Conservation (phyloP, 805 yeast species). For the Zygosaccharomyces siamensis region DNA sequence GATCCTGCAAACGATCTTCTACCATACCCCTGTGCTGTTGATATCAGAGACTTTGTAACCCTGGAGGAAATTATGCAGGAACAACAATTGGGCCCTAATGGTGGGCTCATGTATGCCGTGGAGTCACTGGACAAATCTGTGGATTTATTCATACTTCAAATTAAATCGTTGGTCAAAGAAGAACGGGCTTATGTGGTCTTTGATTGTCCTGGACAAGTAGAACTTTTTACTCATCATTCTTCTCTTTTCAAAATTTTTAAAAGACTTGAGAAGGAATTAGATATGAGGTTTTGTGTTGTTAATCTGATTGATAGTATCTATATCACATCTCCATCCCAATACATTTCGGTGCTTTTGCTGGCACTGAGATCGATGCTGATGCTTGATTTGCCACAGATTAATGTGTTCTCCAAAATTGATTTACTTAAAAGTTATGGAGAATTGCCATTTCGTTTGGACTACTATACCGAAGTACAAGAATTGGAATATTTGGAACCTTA, state of each 20-base stretch:
- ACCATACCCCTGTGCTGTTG: constrained; percentile 69
- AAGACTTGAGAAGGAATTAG: constrained; percentile 55
- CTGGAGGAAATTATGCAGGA: constrained; percentile 75
- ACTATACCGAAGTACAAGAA: constrained; percentile 90
- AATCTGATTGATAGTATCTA: constrained; percentile 80
- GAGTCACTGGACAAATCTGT: constrained; percentile 58
- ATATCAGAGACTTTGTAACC: constrained; percentile 70
- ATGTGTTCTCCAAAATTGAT: constrained; percentile 90
- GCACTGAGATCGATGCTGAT: constrained; percentile 90
- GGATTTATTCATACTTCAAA: constrained; percentile 52
- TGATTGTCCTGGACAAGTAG: constrained; percentile 97
- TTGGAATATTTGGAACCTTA: constrained; percentile 60
- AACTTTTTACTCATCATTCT: constrained; percentile 84
- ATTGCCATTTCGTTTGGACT: constrained; percentile 76
- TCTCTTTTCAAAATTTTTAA: constrained; percentile 67
- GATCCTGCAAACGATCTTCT: constrained; percentile 85
- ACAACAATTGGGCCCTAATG: constrained; percentile 73
- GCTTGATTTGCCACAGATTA: constrained; percentile 86
- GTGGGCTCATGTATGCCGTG: constrained; percentile 85
- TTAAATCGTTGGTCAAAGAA: constrained; percentile 51
- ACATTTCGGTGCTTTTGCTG: constrained; percentile 72
- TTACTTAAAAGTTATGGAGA: constrained; percentile 69
- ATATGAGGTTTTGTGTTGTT: constrained; percentile 76
- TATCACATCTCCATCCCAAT: constrained; percentile 82
- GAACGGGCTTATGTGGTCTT: constrained; percentile 65